Conservation (phyloP, 371 early-diverging fungal species). For the Blakeslea trispora region DNA sequence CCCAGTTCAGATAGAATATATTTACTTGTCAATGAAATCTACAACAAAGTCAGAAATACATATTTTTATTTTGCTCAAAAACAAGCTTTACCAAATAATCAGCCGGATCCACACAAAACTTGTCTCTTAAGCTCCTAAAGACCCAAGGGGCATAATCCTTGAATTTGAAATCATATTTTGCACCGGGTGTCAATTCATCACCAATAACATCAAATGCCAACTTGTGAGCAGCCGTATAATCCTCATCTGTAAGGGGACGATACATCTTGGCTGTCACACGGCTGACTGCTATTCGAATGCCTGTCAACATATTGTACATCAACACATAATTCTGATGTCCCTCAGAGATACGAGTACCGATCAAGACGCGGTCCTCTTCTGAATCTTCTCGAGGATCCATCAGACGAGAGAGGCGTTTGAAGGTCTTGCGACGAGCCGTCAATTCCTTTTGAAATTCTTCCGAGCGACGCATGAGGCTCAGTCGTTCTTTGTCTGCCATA, state of each 20-base stretch:
- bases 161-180: slow-evolving; percentile 96
- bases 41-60: background rate
- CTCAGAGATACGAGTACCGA: slow-evolving; percentile 68
- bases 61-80: background rate
- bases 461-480: slow-evolving; percentile 28
- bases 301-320: slow-evolving; percentile 98
- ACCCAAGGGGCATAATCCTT: slow-evolving; percentile 98
- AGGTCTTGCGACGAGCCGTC: slow-evolving; percentile 40
- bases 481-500: slow-evolving; percentile 29
- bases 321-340: slow-evolving; percentile 77
- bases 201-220: slow-evolving; percentile 92
- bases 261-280: slow-evolving; percentile 84
- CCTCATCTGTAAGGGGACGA: slow-evolving; percentile 67
- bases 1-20: slow-evolving; percentile 93
- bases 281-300: slow-evolving; percentile 84
- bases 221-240: slow-evolving; percentile 89
- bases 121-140: slow-evolving; percentile 84
- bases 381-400: slow-evolving; percentile 34
- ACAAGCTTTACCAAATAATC: slow-evolving; percentile 79
- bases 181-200: slow-evolving; percentile 88
- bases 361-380: slow-evolving; percentile 55
- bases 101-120: slow-evolving; percentile 84
- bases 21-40: slow-evolving; percentile 91
- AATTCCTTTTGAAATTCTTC: slow-evolving; percentile 49
- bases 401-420: slow-evolving; percentile 42